Base-by-base conservation (phyloP, 306 rosid genomes). In the Quercus mongolica region DNA sequence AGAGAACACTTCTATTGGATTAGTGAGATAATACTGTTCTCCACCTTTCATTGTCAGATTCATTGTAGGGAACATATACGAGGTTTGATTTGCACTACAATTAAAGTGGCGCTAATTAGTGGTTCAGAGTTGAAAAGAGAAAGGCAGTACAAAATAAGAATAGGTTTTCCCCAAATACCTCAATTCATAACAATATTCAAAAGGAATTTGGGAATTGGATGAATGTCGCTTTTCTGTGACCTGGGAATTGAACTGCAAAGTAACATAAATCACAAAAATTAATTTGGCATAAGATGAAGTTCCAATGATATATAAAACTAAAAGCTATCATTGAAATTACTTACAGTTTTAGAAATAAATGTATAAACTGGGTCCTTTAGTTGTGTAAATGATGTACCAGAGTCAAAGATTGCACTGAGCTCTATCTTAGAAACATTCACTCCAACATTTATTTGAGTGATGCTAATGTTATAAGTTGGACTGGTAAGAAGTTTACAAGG, bases 1-100 rank as follows among this genome's bases (percentile, higher is more conserved):
- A 41, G 69, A 0, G 68, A 84, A 0, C 0, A 1, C 0, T 26
- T 80, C 54, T 13, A 79, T 51, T 41, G 92, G 92, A 55, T 83
- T 78, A 17, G 0, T 18, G 68, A 90, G 77, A 81, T 9, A 8
- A 71, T 73, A 96, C 10, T 71, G 71, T 70, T 80, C 86, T 78
- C 98, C 99, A 20, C 96, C 96, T 86, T 88, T 79, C 96, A 93
- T 83, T 0, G 96, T 93, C 25, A 96, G 81, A 78, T 87, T 96
- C 77, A 93, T 10, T 9, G 0, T 1, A 35, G 92, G 97, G 69
- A 55, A 20, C 35, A 18, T 6, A 78, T 71, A 0, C 5, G 1
- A 33, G 0, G 64, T 70, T 76, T 84, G 74, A 76, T 82, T 85
- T 78, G 91, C 0, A 10, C 98, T 96, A 88, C 86, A 78, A 13